Evolutionary conservation across 495 filamentous ascomycete genomes (phyloP), one percentile per base, ranked within the genome.

Genomic region (Aspergillus avenaceus): DNA sequence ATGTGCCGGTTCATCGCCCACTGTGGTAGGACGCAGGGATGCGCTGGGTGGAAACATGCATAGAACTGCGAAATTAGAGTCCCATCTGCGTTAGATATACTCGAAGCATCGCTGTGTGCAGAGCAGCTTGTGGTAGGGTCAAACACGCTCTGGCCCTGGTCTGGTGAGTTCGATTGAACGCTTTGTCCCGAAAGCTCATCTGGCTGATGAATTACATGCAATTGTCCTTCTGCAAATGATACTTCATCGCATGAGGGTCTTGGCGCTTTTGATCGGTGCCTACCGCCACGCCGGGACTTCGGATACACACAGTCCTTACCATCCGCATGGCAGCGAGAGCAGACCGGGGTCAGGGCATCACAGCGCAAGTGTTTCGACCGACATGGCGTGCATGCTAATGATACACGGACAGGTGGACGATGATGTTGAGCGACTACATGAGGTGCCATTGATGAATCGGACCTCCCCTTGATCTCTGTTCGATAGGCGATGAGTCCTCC

Each of bases 321-420:
- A 23, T 58, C 55, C 3, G 41, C 19, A 9, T n/a, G 24, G 19
- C 58, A 61, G 24, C 58, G 58, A 2, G 48, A 45, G 42, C 60
- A 63, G 4, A 41, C 34, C 5, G 60, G 60, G 4, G 44, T 60
- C 9, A 28, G 41, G 24, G 53, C 60, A 34, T 63, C 54, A 26
- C 58, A 61, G 27, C 58, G 58, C 11, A 58, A 16, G 25, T 63
- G 60, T 21, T 57, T 63, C 6, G 55, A 63, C 5, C 60, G 57
- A 29, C 60, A 63, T 19, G 52, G 50, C 11, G 52, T 44, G n/a
- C 60, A 63, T 1, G 60, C 58, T 14, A 63, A 37, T 1, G 60
- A 63, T 14, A 52, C 53, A 5, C 60, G 50, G 42, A 51, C 49
- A 14, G 42, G 45, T 18, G 45, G 22, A 18, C 31, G 16, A 11